A percentile compares a stretch with the other conserved stretches of the same genome.
These are phyloP conservation scores for Zygosaccharomyces kombuchaensis DNA, from an alignment of 805 yeast species.

Conservation along the genomic window DNA sequence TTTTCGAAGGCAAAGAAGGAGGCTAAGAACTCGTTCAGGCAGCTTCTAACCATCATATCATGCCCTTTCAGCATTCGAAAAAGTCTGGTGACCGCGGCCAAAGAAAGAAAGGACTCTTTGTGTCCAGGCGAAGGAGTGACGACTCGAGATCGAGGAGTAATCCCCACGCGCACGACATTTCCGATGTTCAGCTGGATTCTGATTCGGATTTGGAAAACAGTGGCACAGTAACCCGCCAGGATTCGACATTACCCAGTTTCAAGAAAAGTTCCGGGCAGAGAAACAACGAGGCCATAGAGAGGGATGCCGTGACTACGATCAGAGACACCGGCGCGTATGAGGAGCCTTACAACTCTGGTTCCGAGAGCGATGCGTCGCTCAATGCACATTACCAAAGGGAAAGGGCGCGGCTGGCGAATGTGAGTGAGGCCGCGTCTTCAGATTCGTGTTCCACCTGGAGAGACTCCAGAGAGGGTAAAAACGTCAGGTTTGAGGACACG, in stretches of 20 bases:
- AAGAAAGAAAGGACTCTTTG: background rate
- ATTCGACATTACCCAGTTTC: constrained; percentile 14
- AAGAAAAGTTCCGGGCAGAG: constrained; percentile 4
- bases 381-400: constrained; percentile 8
- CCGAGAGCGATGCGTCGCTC: constrained; percentile 10
- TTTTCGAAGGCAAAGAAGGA: no score
- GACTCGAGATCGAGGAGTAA: background rate
- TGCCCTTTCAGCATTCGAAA: background rate
- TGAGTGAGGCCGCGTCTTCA: constrained; percentile 5
- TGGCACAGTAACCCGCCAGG: background rate
- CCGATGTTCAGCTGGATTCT: constrained; percentile 12
- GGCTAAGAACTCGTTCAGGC: no score
- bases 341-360: constrained; percentile 8
- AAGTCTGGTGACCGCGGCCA: background rate
- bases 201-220: constrained; percentile 10
- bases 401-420: constrained; percentile 9
- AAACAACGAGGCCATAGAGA: constrained; percentile 14
- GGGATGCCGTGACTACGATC: constrained; percentile 21
- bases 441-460: background rate
- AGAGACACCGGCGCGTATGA: constrained; percentile 17
- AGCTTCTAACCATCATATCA: background rate
- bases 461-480: constrained; percentile 10
- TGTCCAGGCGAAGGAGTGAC: background rate
- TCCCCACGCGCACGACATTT: background rate
- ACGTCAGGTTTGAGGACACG: constrained; percentile 10